These are phyloP conservation scores for Syncephalastrum sp. DNA, from an alignment of 371 early-diverging fungal genomes.

Conservation along the genomic window DNA sequence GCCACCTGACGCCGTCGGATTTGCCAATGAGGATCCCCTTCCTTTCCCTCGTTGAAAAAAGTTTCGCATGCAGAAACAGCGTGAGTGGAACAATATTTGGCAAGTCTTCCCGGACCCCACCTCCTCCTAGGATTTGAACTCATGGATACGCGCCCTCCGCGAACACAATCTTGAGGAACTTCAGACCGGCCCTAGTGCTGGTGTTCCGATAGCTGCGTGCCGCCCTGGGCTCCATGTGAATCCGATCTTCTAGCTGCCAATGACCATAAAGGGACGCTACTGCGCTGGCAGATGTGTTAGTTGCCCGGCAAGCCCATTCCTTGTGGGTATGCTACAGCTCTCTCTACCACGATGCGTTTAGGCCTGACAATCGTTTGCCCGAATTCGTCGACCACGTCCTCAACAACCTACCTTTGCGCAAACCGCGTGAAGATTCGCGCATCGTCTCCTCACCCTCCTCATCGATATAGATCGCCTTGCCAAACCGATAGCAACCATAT, in stretches of 20 bases:
- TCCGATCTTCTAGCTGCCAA: conserved; percentile 9
- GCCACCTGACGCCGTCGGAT: conserved; percentile 7
- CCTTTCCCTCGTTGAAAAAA: no score
- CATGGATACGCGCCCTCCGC: neutral
- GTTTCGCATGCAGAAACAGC: neutral
- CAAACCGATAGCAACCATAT: no score
- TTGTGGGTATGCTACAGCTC: no score
- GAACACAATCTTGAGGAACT: neutral
- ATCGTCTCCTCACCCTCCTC: no score
- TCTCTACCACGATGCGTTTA: no score
- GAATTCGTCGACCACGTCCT: no score
- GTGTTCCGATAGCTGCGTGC: conserved; percentile 1
- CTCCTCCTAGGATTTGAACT: neutral
- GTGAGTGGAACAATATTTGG: neutral
- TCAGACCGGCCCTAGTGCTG: neutral
- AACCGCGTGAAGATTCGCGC: no score
- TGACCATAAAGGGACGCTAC: neutral
- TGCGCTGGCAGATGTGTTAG: no score
- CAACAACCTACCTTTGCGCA: no score
- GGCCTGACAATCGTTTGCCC: no score
- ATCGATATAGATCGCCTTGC: no score
- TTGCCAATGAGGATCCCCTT: neutral
- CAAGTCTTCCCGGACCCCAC: neutral
- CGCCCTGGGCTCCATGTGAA: neutral
- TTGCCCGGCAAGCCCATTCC: no score